phyloP scores from a whole-genome alignment of 140 eudicot species.

The Senecio squalidus region DNA sequence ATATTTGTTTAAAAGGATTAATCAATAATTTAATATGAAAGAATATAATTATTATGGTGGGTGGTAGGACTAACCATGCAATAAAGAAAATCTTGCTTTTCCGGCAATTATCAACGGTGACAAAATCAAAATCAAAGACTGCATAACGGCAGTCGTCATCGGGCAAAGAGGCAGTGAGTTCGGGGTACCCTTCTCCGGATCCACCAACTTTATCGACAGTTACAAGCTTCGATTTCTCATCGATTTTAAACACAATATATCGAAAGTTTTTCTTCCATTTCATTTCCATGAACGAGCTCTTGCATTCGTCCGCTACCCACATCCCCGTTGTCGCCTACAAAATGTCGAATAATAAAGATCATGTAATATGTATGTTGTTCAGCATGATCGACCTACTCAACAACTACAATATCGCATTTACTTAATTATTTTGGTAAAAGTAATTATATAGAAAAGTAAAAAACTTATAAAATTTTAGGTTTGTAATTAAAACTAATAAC shows the following conservation, averaged over 20 bases:
- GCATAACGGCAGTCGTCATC: slow-evolving; percentile 89
- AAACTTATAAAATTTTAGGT: no score
- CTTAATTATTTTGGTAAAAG: no score
- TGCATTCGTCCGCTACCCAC: slow-evolving; percentile 90
- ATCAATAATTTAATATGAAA: not conserved
- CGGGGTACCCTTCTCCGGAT: slow-evolving; percentile 62
- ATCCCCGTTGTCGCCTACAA: slow-evolving; percentile 78
- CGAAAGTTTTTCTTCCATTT: slow-evolving; percentile 84
- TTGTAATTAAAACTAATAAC: no score
- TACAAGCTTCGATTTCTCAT: slow-evolving; percentile 57
- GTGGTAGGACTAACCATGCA: slow-evolving; percentile 53
- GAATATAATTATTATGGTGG: not conserved
- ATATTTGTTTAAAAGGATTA: not conserved
- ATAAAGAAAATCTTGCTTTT: slow-evolving; percentile 93
- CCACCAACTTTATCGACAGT: slow-evolving; percentile 85
- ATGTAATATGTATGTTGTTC: not conserved
- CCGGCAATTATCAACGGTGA: slow-evolving; percentile 86
- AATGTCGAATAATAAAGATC: not conserved
- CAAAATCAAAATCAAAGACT: slow-evolving; percentile 85
- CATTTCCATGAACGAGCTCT: slow-evolving; percentile 84
- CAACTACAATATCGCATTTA: not conserved
- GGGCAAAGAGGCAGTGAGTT: slow-evolving; percentile 73
- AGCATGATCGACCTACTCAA: not conserved
- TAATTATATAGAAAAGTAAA: no score
- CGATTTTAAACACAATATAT: slow-evolving; percentile 79